Evolutionary conservation across 2,329 filamentous ascomycete genomes (phyloP), one percentile per base, ranked within the genome.

Genomic region (Tolypocladium guangdongense): DNA sequence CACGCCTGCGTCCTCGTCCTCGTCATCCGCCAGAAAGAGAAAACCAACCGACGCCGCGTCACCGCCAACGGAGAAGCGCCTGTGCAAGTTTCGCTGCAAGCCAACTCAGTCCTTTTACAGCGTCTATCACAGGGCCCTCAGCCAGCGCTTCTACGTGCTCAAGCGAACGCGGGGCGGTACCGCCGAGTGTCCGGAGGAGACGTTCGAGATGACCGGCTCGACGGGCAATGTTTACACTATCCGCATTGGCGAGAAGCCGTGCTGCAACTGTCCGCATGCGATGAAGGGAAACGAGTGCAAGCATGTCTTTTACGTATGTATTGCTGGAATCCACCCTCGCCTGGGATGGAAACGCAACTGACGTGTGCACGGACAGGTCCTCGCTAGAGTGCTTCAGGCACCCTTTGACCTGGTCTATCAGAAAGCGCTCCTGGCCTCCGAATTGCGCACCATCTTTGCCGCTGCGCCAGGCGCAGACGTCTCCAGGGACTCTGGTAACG

Each of bases 141-240:
- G 64, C 2, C 73, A 76, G 55, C 66, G 71, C 54, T 73, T 79
- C 62, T 79, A 71, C 56, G 71, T 80, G 33, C 67, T 80, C 12
- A 65, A 62, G 1, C 70, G 76, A 18, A 62, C 59, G 2, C 67
- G 69, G 10, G 38, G 58, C 32, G 71, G 71, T 20, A 68, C 65
- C 0, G 53, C 57, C 2, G 56, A 68, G 1, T 72, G 66, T 43
- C 75, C 74, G 0, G 69, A 75, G 52, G 82, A 87, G 62, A 68
- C 64, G 1, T 70, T 87, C 49, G 72, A 81, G 54, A 70, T 87
- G 56, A 79, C 82, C 0, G 84, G 83, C 1, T 80, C 79, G 11
- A 86, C 82, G 1, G 83, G 83, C 18, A 86, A 86, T 57, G 72
- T 87, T 54, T 87, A 87, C 64, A 77, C 67, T 0, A 75, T 86